Evolutionary conservation across 345 rosid genomes (phyloP).

Genomic region (Arabidopsis thaliana): DNA sequence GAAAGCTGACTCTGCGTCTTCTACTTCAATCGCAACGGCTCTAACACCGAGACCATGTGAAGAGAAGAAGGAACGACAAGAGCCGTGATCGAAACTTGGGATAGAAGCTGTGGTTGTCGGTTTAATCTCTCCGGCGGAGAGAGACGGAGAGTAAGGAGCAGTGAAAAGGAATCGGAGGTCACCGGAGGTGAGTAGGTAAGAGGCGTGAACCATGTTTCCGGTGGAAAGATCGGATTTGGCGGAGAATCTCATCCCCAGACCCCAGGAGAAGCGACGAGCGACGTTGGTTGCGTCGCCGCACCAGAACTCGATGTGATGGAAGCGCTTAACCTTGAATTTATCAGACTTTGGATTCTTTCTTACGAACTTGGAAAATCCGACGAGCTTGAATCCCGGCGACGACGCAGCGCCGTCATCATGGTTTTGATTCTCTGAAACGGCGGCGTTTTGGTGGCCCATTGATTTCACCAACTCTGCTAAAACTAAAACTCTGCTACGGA

Average conservation of each 20-base stretch:
- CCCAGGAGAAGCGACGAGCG: slow-evolving; percentile 90
- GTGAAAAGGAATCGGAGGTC: slow-evolving; percentile 81
- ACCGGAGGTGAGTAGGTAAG: slow-evolving; percentile 84
- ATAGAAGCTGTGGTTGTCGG: slow-evolving; percentile 52
- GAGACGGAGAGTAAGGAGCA: slow-evolving; percentile 85
- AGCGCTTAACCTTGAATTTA: slow-evolving; percentile 65
- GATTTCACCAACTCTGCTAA: slow-evolving; percentile 13
- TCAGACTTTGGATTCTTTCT: slow-evolving; percentile 76
- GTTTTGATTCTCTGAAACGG: slow-evolving; percentile 19
- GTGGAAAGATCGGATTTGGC: slow-evolving; percentile 96
- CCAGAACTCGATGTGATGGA: slow-evolving; percentile 97
- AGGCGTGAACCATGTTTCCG: slow-evolving; percentile 81
- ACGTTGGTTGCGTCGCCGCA: slow-evolving; percentile 83
- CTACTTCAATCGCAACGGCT: slow-evolving; percentile 74
- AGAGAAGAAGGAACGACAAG: slow-evolving; percentile 59
- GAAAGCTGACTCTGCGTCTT: slow-evolving; percentile 74
- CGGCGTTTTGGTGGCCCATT: slow-evolving; percentile 34
- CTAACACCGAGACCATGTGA: slow-evolving; percentile 78
- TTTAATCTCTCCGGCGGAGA: slow-evolving; percentile 49
- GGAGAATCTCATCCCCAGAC: slow-evolving; percentile 79
- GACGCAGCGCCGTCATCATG: neutral
- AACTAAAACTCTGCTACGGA: slow-evolving; percentile 9
- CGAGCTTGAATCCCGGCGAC: slow-evolving; percentile 57
- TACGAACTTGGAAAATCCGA: slow-evolving; percentile 72
- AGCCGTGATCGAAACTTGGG: slow-evolving; percentile 57